Conservation (phyloP, 1,284 basidiomycete species). For the Leccinum pallidistipes region DNA sequence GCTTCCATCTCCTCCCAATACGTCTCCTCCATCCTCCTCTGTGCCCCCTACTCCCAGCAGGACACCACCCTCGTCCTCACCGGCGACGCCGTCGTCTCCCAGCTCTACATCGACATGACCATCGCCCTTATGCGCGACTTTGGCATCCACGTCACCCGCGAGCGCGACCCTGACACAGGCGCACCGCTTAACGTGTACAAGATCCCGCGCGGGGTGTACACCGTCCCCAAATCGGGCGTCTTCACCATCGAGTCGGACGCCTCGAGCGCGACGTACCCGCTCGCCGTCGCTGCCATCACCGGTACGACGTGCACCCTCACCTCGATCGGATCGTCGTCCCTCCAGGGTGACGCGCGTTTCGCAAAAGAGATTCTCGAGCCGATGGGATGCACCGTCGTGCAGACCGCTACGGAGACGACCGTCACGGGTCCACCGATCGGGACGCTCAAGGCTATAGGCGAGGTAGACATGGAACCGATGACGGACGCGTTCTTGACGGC, state of each 20-base stretch:
- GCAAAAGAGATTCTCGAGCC: slow-evolving; percentile 90
- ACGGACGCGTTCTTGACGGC: slow-evolving; percentile 99
- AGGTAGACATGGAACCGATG: slow-evolving; percentile 99
- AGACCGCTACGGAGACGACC: slow-evolving; percentile 89
- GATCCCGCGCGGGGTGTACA: slow-evolving; percentile 83
- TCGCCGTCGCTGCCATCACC: slow-evolving; percentile 95
- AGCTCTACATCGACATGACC: slow-evolving; percentile 99
- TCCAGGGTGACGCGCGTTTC: slow-evolving; percentile 97
- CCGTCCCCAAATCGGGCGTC: slow-evolving; percentile 59
- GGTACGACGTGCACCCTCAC: slow-evolving; percentile 92
- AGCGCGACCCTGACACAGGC: slow-evolving; percentile 63
- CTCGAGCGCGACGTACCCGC: slow-evolving; percentile 94
- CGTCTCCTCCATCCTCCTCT: slow-evolving; percentile 94
- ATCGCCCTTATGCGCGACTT: slow-evolving; percentile 98
- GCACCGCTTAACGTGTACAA: slow-evolving; percentile 79
- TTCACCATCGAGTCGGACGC: slow-evolving; percentile 98
- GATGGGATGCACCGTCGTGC: slow-evolving; percentile 93
- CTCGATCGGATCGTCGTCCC: slow-evolving; percentile 88
- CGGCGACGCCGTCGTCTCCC: slow-evolving; percentile 78
- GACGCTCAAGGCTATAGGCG: slow-evolving; percentile 62
- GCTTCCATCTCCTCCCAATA: slow-evolving; percentile 98
- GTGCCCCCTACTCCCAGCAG: slow-evolving; percentile 89
- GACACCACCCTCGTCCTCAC: slow-evolving; percentile 87
- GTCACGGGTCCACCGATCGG: slow-evolving; percentile 89
- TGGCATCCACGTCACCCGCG: slow-evolving; percentile 77